Conservation (phyloP, 2,329 filamentous ascomycete genomes). For the Sporothrix pseudoabietina region DNA sequence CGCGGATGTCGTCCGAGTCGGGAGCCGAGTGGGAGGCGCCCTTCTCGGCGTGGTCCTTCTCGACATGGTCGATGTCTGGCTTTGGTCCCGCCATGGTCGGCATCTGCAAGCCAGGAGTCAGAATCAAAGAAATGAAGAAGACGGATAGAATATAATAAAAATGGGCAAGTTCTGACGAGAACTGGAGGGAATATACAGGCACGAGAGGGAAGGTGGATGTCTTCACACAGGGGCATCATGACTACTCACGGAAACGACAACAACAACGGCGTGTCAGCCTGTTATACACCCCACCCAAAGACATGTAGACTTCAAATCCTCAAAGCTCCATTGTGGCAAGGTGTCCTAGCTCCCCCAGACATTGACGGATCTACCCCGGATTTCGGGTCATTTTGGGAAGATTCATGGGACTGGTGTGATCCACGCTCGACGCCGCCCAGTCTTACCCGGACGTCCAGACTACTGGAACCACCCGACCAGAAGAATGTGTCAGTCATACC, state of each 20-base stretch:
- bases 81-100: neutral
- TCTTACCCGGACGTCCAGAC: neutral
- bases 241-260: neutral
- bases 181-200: neutral
- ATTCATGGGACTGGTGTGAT: neutral
- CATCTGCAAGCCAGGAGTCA: neutral
- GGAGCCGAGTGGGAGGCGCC: neutral
- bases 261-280: neutral
- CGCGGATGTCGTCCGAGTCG: slow-evolving; percentile 21
- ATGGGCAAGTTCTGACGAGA: neutral
- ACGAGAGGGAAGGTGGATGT: neutral
- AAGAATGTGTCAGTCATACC: neutral
- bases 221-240: neutral
- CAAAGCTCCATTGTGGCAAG: neutral
- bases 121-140: neutral
- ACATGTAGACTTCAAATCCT: neutral
- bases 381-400: neutral
- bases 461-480: neutral
- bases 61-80: too few relatives aligned
- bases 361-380: neutral
- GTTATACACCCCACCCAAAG: neutral
- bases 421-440: neutral
- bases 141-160: neutral
- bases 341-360: neutral
- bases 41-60: neutral